These are phyloP conservation scores for Salix exigua DNA, from an alignment of 345 rosid species.

Conservation along the genomic window DNA sequence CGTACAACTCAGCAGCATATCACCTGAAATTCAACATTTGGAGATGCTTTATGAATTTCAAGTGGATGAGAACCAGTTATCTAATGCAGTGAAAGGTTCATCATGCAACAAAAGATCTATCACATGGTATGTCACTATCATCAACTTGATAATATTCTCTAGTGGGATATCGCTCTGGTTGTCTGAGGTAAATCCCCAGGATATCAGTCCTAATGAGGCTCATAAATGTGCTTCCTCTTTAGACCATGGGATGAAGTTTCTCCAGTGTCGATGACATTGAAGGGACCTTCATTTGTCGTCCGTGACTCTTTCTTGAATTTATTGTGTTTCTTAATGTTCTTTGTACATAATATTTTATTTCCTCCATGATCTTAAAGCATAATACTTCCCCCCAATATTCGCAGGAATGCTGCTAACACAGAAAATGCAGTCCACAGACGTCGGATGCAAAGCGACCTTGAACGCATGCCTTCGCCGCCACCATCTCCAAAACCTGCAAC, in stretches of 20 bases:
- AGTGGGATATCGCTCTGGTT: background rate
- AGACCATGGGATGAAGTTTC: background rate
- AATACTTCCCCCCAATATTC: background rate
- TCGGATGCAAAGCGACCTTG: conserved; percentile 17
- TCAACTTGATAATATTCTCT: background rate
- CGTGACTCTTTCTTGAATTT: background rate
- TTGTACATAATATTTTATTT: background rate
- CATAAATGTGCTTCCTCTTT: background rate
- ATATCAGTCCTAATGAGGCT: background rate
- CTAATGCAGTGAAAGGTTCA: conserved; percentile 21
- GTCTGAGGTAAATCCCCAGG: background rate
- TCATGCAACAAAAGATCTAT: conserved; percentile 12
- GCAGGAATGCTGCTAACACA: conserved; percentile 34
- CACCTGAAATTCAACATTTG: conserved; percentile 41
- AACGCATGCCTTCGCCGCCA: no score
- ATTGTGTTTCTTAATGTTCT: background rate
- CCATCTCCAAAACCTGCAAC: background rate
- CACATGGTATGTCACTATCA: conserved; percentile 20
- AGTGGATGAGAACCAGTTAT: conserved; percentile 35
- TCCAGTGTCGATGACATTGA: background rate
- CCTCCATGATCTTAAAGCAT: background rate
- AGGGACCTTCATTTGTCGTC: background rate
- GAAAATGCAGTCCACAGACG: conserved; percentile 36
- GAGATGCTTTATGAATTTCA: conserved; percentile 39
- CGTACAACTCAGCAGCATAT: conserved; percentile 29